Evolutionary conservation across 306 rosid species (phyloP), one percentile per base, ranked within the genome.

Genomic region (Styphnolobium japonicum): DNA sequence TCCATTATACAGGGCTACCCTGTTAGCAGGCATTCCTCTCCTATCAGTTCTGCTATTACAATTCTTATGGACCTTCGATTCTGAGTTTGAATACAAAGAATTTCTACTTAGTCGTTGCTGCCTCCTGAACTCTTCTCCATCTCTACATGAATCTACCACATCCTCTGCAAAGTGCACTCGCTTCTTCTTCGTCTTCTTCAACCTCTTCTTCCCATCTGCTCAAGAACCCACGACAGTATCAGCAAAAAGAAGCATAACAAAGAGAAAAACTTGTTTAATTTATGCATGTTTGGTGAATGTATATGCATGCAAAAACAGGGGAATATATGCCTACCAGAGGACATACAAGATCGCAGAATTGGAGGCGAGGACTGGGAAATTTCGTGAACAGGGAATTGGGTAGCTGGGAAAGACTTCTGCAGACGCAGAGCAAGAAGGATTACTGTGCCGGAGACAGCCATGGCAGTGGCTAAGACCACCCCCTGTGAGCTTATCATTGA

Each of bases 401-500:
- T 8, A 14, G 72, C 42, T 11, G 87, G 89, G 2, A 81, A 34
- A 51, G 86, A 70, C 52, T 82, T 93, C 74, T 91, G 98, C 0
- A 91, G 90, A 51, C 97, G 91, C 2, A 93, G 86, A 52, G 98
- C 94, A 5, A 95, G 93, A 70, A 95, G 93, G 81, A 95, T 87
- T 6, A 91, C 94, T 0, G 99, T 95, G 86, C 98, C 98, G 67
- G 99, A 95, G 79, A 95, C 93, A 0, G 98, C 99, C 98, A 95
- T 93, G 92, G 98, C 99, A 0, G 99, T 95, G 39, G 99, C 99
- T 9, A 95, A 70, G 29, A 86, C 99, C 73, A 92, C 92, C 0
- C 97, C 99, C 67, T 93, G 99, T 10, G 93, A 84, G 69, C 86
- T 84, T 3, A 89, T 69, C 62, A 86, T 84, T 7, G 98, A 80